Evolutionary conservation across 495 filamentous ascomycete genomes (phyloP).

Genomic region (Penicillium cinerascens): DNA sequence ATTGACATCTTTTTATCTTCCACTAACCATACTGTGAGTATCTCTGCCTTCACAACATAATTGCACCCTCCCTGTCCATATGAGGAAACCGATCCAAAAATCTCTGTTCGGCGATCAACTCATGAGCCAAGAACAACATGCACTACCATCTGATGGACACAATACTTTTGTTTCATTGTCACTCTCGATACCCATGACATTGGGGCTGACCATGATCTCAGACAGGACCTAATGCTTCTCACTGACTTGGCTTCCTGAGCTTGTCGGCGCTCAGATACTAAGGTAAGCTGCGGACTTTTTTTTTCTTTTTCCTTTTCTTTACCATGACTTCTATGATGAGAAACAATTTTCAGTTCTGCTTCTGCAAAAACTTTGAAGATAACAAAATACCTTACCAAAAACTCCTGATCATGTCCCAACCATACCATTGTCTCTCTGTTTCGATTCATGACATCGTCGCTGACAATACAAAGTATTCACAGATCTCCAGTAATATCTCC

Average conservation of each 20-base stretch:
- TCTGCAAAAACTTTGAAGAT: constrained; percentile 79
- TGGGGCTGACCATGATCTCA: constrained; percentile 16
- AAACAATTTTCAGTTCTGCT: constrained; percentile 87
- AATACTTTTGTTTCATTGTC: neutral
- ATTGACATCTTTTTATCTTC: constrained; percentile 4
- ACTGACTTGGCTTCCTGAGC: constrained; percentile 2
- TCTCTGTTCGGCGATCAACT: constrained; percentile 66
- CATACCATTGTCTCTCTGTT: constrained; percentile 9
- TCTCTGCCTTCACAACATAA: neutral
- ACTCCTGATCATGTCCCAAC: constrained; percentile 45
- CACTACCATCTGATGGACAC: constrained; percentile 93
- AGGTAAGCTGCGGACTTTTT: constrained; percentile 20
- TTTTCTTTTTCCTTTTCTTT: constrained; percentile 7
- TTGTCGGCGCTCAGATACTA: constrained; percentile 1
- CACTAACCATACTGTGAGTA: constrained; percentile 31
- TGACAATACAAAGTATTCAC: constrained; percentile 18
- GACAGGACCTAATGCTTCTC: constrained; percentile 1
- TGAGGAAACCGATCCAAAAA: constrained; percentile 62
- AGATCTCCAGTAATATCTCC: neutral
- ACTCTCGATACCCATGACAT: constrained; percentile 1
- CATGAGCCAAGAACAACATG: constrained; percentile 97
- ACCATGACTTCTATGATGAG: constrained; percentile 62
- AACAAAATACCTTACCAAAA: constrained; percentile 77
- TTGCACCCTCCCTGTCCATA: constrained; percentile 30
- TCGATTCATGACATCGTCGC: constrained; percentile 7